Conservation (phyloP, 192 early-diverging fungal species). For the Rhizophagus clarus region DNA sequence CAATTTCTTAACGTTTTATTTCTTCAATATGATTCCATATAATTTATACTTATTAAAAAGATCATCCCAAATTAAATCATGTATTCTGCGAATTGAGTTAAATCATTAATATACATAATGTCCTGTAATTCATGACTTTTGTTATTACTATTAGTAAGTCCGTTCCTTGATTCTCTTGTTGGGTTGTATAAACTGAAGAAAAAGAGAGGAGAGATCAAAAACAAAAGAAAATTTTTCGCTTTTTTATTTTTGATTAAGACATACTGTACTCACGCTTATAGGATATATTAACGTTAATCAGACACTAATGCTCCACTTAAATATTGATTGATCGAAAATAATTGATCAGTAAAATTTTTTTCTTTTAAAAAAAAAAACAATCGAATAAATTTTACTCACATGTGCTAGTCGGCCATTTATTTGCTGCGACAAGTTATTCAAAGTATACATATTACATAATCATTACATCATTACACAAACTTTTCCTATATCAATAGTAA, state of each 20-base stretch:
- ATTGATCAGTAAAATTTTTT: no score
- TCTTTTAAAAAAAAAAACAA: no score
- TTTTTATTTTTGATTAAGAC: not conserved
- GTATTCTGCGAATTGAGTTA: not conserved
- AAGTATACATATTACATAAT: no score
- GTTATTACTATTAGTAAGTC: not conserved
- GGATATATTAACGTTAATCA: conserved; percentile 1
- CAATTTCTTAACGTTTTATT: not conserved
- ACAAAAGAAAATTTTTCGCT: no score
- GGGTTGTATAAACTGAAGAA: conserved; percentile 2
- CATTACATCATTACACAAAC: no score
- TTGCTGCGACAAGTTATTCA: no score
- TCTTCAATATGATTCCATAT: not conserved
- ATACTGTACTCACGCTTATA: conserved; percentile 17
- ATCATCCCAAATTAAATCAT: not conserved
- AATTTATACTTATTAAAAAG: not conserved
- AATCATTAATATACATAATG: no score
- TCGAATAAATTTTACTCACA: not conserved
- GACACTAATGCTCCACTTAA: not conserved
- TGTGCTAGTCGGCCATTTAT: no score
- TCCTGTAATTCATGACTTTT: not conserved
- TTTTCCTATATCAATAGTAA: no score
- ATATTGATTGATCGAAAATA: not conserved
- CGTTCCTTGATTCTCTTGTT: not conserved
- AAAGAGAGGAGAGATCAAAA: no score